Evolutionary conservation across 805 yeast genomes (phyloP).

Genomic region (Blastobotrys terrestris): DNA sequence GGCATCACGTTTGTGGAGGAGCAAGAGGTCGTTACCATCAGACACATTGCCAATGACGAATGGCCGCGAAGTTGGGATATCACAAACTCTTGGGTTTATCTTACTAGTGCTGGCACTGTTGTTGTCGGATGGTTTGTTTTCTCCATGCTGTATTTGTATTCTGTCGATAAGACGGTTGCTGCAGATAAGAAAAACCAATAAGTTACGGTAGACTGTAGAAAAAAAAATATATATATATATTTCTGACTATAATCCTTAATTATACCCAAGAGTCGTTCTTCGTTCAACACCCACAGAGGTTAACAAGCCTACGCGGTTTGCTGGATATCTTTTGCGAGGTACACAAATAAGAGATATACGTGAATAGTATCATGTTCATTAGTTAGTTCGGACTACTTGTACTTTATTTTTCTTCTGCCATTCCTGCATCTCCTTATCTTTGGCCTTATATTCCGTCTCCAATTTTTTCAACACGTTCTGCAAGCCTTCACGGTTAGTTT

Average conservation of each 20-base stretch:
- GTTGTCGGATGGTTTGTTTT: constrained; percentile 72
- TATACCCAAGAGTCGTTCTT: too few relatives aligned
- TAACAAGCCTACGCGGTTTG: too few relatives aligned
- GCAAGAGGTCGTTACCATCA: constrained; percentile 66
- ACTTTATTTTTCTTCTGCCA: constrained; percentile 50
- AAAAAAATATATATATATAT: neutral
- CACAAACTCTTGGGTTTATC: constrained; percentile 87
- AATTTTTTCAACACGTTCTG: constrained; percentile 35
- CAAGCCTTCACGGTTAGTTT: constrained; percentile 49
- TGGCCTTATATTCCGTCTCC: constrained; percentile 34
- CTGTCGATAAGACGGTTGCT: constrained; percentile 15
- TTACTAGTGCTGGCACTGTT: constrained; percentile 64
- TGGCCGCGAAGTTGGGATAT: constrained; percentile 90
- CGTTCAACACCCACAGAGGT: too few relatives aligned
- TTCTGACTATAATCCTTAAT: neutral
- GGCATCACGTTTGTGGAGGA: constrained; percentile 68
- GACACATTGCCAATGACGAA: constrained; percentile 95
- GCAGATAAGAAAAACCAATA: constrained; percentile 3
- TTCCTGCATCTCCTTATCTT: constrained; percentile 38
- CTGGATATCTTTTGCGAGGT: too few relatives aligned
- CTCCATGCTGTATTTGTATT: constrained; percentile 54
- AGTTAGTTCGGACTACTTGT: constrained; percentile 35
- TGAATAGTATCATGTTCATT: neutral
- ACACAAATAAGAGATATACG: too few relatives aligned
- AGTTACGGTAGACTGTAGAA: neutral